These are phyloP conservation scores for Psidium guajava DNA, from an alignment of 345 rosid species.

Conservation along the genomic window DNA sequence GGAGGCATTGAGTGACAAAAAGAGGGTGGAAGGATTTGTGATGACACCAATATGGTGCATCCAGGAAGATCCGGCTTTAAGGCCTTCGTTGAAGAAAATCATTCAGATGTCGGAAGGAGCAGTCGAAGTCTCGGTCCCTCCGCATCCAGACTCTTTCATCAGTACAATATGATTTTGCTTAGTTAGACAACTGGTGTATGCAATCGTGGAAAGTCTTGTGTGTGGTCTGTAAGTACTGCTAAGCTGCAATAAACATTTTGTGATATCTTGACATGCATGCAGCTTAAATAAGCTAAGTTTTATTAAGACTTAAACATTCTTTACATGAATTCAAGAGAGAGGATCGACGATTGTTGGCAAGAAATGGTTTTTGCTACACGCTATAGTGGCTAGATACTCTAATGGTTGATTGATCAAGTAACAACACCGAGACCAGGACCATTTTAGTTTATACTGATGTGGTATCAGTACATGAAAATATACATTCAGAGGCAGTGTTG, in stretches of 20 bases:
- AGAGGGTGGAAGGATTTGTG: slow-evolving; percentile 24
- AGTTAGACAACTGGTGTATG: background rate
- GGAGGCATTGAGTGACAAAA: slow-evolving; percentile 25
- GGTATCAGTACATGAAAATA: background rate
- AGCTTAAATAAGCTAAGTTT: background rate
- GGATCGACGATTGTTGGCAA: background rate
- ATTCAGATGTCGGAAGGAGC: slow-evolving; percentile 28
- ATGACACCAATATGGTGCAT: slow-evolving; percentile 53
- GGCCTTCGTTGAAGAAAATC: slow-evolving; percentile 37
- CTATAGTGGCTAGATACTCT: background rate
- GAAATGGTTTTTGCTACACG: background rate
- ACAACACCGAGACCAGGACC: background rate
- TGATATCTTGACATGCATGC: background rate
- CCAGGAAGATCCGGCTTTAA: slow-evolving; percentile 33
- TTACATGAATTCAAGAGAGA: background rate
- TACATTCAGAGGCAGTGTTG: background rate
- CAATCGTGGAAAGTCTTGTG: background rate
- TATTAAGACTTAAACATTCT: background rate
- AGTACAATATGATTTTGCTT: background rate
- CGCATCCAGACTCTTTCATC: slow-evolving; percentile 10
- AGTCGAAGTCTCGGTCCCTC: slow-evolving; percentile 14
- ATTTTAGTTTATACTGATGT: background rate
- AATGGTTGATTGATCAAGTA: background rate
- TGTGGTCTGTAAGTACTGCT: background rate
- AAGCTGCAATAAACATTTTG: background rate